Conservation (phyloP, 139 green algal genomes). For the Coelastrella sp. region DNA sequence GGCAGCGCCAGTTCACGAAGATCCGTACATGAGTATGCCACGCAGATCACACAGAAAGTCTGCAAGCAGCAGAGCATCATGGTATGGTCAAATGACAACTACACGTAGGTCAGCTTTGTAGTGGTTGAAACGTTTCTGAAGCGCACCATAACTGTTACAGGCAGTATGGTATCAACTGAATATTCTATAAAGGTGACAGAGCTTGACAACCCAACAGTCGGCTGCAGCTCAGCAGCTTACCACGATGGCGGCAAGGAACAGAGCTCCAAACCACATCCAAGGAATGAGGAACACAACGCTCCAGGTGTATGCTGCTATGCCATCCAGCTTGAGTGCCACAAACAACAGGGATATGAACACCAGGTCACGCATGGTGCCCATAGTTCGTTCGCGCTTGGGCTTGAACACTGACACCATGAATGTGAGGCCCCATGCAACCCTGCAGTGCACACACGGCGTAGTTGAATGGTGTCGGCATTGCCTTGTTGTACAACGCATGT, state of each 20-base stretch:
- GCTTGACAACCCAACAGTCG: too few species aligned
- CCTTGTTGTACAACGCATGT: neutral
- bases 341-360: constrained; percentile 70
- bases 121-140: neutral
- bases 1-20: constrained; percentile 63
- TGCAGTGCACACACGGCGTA: constrained; percentile 16
- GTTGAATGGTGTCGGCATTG: neutral
- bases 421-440: constrained; percentile 58
- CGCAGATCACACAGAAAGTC: constrained; percentile 49
- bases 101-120: neutral
- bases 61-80: constrained; percentile 17
- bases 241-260: constrained; percentile 62
- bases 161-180: neutral
- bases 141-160: neutral
- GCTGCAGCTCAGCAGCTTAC: constrained; percentile 38
- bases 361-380: constrained; percentile 64
- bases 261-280: constrained; percentile 69
- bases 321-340: constrained; percentile 69
- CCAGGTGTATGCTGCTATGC: constrained; percentile 62
- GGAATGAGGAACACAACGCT: constrained; percentile 74
- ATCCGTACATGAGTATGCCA: constrained; percentile 56
- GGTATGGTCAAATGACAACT: neutral
- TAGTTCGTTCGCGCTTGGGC: constrained; percentile 53
- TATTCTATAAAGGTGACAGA: too few species aligned
- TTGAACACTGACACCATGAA: constrained; percentile 57